Evolutionary conservation across 768 basidiomycete species (phyloP), one percentile per base, ranked within the genome.

Genomic region (Daedaleopsis sinensis): DNA sequence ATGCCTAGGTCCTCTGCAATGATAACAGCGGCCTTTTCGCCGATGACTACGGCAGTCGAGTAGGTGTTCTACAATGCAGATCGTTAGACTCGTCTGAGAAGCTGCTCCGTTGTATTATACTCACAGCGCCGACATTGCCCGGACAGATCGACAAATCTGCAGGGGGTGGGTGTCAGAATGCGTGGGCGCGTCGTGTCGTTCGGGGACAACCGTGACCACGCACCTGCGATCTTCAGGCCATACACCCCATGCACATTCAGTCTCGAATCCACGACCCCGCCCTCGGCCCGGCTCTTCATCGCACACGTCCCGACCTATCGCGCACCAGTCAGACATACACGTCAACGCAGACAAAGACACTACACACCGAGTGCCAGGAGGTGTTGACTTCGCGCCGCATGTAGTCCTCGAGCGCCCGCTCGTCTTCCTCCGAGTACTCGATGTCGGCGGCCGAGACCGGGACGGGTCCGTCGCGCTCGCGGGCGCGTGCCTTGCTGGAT

Each of bases 171-270:
- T 23, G n/a, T 23, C n/a, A 19, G 23, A 24, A 23, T 23, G 3
- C 13, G 11, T 19, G 3, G 10, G 19, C 1, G 13, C 32, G 36
- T 11, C 12, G 35, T 49, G n/a, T n/a, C n/a, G n/a, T 13, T 42
- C 24, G 1, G 7, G 5, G 11, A 37, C 15, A 15, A 15, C n/a
- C n/a, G n/a, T n/a, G n/a, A 27, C 6, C 4, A 57, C 65, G 10
- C 24, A 69, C 65, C 68, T 12, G 43, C 55, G 27, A 68, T 63
- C 68, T 89, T 87, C 56, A 90, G 73, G 24, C 80, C 79, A 62
- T 76, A 66, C 2, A 84, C 77, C 0, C 85, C 87, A 60, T 89
- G 88, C 12, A 90, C 86, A 60, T 85, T 85, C 47, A 90, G 72
- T 18, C 75, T 74, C 35, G 79, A 55, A 67, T 90, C 85, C 12